Conservation (phyloP, 208 protist species). For the Angomonas ambiguus region DNA sequence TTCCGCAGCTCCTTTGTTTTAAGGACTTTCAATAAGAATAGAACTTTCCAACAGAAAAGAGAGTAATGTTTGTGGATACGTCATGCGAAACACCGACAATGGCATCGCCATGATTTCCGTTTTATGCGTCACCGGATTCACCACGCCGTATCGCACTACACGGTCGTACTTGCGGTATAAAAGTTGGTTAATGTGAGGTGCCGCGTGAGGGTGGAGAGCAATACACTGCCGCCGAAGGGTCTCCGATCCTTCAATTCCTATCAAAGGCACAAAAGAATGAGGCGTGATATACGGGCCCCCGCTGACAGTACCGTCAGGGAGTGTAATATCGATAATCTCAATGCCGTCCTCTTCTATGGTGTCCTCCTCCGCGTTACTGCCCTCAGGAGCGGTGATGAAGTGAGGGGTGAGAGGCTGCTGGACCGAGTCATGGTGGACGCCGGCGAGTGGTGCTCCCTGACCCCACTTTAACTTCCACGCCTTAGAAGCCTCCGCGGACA, state of each 20-base stretch:
- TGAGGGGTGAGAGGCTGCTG: slow-evolving; percentile 11
- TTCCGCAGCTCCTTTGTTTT: too few relatives aligned
- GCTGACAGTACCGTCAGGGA: slow-evolving; percentile 22
- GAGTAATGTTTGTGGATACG: slow-evolving; percentile 74
- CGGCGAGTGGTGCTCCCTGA: neutral
- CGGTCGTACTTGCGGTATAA: slow-evolving; percentile 36
- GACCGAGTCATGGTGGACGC: neutral
- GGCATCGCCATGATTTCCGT: slow-evolving; percentile 43
- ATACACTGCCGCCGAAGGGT: slow-evolving; percentile 29
- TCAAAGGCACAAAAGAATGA: slow-evolving; percentile 25
- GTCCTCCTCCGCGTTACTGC: slow-evolving; percentile 13
- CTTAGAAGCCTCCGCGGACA: slow-evolving; percentile 33
- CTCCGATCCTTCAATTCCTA: slow-evolving; percentile 44
- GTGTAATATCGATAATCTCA: slow-evolving; percentile 56
- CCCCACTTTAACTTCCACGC: slow-evolving; percentile 26
- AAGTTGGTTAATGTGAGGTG: slow-evolving; percentile 24
- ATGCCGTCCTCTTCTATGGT: slow-evolving; percentile 24
- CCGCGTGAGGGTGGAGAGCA: slow-evolving; percentile 18
- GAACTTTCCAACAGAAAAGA: slow-evolving; percentile 64
- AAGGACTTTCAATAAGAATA: slow-evolving; percentile 54
- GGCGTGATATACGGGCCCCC: slow-evolving; percentile 26
- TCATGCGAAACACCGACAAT: slow-evolving; percentile 65
- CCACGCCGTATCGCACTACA: slow-evolving; percentile 50
- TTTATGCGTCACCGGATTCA: neutral
- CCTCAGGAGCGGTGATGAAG: slow-evolving; percentile 11